Base-by-base conservation (phyloP, 441 rosid genomes). In the Croton laevigatus region DNA sequence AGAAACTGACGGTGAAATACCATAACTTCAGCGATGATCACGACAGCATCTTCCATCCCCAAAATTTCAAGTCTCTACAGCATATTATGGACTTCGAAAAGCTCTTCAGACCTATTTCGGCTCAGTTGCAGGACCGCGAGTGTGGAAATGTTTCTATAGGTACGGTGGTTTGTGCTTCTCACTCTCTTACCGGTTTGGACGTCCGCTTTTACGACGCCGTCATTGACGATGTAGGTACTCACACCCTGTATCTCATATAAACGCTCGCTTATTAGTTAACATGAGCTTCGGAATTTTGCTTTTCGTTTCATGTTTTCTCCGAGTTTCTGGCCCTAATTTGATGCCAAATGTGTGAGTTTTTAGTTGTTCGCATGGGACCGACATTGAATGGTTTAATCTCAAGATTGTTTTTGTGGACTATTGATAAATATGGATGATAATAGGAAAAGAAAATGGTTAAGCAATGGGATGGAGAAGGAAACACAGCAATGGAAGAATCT, bases 151-250 rank as follows among this genome's bases (percentile, higher is more conserved):
- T 80, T 12, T 22, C 27, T 23, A 16, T 32, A 12, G 89, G 86
- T 66, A 60, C 32, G 10, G 49, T n/a, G 6, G 78, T 87, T 58
- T 87, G 87, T 54, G 87, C 79, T 71, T 79, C 89, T 9, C 71
- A 71, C 17, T 70, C 79, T 68, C 61, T 76, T 13, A 16, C 7
- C 48, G 44, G n/a, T 19, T 4, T 8, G 22, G 85, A 80, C 58
- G 2, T 40, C 74, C 85, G 68, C 66, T 85, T 79, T 81, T 79
- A 76, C 76, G 89, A 83, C 73, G 89, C 83, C 74, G 38, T 79
- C n/a, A 57, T 87, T 7, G 87, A 87, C 0, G 72, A 73, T 22
- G 89, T 83, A 0, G 16, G 59, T 57, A 19, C 58, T 0, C 58
- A 2, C 51, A 27, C 2, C 2, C 51, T 5, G 4, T 13, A 3